These are phyloP conservation scores for Saccharomycopsis babjevae DNA, from an alignment of 805 yeast genomes.

Conservation along the genomic window DNA sequence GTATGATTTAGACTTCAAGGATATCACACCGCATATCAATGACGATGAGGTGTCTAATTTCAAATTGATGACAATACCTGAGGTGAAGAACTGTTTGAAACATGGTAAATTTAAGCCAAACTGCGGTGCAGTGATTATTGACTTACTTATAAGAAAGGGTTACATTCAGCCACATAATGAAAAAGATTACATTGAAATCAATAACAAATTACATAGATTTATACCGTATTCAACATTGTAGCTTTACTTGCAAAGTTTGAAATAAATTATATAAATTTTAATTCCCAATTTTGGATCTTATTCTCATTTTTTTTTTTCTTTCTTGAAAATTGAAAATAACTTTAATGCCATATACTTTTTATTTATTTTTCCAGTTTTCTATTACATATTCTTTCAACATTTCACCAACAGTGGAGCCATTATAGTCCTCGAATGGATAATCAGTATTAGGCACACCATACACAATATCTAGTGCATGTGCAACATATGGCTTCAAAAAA, in stretches of 20 bases:
- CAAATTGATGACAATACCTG: constrained; percentile 47
- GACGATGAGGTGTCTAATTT: constrained; percentile 77
- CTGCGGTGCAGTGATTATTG: constrained; percentile 69
- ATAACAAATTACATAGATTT: constrained; percentile 50
- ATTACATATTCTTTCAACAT: constrained; percentile 34
- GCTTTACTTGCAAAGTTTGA: not conserved
- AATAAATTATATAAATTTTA: not conserved
- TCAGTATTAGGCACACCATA: constrained; percentile 26
- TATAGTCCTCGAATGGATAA: constrained; percentile 30
- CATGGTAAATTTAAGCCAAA: constrained; percentile 78
- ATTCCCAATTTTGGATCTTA: no score
- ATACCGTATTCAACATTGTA: constrained; percentile 51
- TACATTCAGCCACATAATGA: constrained; percentile 55
- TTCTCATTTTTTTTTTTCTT: no score
- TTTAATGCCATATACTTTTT: not conserved
- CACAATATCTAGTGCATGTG: constrained; percentile 33
- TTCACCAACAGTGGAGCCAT: constrained; percentile 34
- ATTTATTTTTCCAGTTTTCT: constrained; percentile 24
- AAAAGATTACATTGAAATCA: constrained; percentile 52
- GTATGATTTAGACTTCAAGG: constrained; percentile 56
- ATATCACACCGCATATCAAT: constrained; percentile 40
- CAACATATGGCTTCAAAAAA: constrained; percentile 49
- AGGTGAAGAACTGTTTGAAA: constrained; percentile 40
- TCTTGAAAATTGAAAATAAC: no score
- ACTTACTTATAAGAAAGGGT: constrained; percentile 84